These are phyloP conservation scores for Aspergillus sp. DNA, from an alignment of 2,329 filamentous ascomycete genomes.

Conservation along the genomic window DNA sequence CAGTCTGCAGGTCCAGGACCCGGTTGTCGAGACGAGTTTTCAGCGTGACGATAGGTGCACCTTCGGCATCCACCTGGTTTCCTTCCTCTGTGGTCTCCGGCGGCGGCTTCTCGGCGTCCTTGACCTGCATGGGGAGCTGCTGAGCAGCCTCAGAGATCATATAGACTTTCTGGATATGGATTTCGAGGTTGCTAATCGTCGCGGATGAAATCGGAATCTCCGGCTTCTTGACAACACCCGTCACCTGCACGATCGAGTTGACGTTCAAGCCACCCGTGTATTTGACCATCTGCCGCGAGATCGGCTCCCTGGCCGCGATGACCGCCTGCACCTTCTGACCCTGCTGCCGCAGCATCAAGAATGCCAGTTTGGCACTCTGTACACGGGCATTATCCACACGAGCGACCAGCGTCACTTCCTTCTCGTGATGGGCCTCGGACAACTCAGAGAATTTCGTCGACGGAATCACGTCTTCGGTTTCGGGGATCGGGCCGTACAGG, in stretches of 20 bases:
- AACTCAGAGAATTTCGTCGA: slow-evolving; percentile 50
- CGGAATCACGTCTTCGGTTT: slow-evolving; percentile 50
- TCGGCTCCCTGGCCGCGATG: slow-evolving; percentile 52
- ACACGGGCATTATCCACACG: slow-evolving; percentile 81
- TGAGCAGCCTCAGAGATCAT: slow-evolving; percentile 59
- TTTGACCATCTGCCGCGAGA: slow-evolving; percentile 89
- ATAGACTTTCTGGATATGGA: slow-evolving; percentile 82
- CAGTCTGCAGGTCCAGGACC: slow-evolving; percentile 83
- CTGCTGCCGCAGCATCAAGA: slow-evolving; percentile 75
- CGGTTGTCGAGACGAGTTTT: slow-evolving; percentile 84
- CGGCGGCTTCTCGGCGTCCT: slow-evolving; percentile 44
- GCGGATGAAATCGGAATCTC: slow-evolving; percentile 83
- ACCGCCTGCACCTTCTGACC: slow-evolving; percentile 78
- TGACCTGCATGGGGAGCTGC: slow-evolving; percentile 53
- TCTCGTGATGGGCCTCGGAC: slow-evolving; percentile 56
- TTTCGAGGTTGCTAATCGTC: slow-evolving; percentile 68
- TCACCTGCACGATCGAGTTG: slow-evolving; percentile 75
- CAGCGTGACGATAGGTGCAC: slow-evolving; percentile 65
- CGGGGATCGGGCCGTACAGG: slow-evolving; percentile 67
- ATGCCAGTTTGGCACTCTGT: slow-evolving; percentile 85
- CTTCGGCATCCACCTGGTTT: slow-evolving; percentile 43
- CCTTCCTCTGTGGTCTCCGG: slow-evolving; percentile 40
- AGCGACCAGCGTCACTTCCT: slow-evolving; percentile 66
- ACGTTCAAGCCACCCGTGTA: slow-evolving; percentile 66
- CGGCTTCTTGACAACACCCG: slow-evolving; percentile 72